Base-by-base conservation (phyloP, 345 rosid genomes). In the Citrus sp. region DNA sequence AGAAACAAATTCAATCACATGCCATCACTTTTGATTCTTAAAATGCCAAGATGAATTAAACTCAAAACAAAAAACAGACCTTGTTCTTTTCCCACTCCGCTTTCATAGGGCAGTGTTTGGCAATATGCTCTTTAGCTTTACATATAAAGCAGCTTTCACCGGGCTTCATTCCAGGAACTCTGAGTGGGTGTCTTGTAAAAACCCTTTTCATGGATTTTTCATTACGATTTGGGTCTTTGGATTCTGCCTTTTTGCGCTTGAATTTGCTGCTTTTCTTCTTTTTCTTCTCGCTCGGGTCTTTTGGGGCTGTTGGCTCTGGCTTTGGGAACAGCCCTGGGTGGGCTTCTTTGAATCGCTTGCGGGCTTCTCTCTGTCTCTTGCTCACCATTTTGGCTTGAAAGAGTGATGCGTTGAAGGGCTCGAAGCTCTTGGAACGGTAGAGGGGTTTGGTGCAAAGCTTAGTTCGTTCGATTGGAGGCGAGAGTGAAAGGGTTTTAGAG, bases 131-230 rank as follows among this genome's bases (percentile, higher is more conserved):
- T 78, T 86, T 79, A 35, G 83, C 95, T 55, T 91, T 90, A 84
- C 97, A 94, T 21, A 96, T 94, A 75, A 74, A 96, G 80, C 99
- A 96, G 24, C 94, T 89, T 79, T 92, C 97, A 19, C 97, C 99
- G 22, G 99, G 98, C 82, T 86, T 96, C 97, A 94, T 89, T 40
- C 99, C 99, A 70, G 97, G 94, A 56, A 94, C 86, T 58, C 98
- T 86, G 21, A 96, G 90, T 22, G 99, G 99, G 84, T 91, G 99
- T 24, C 84, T 90, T 5, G 74, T 82, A 32, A 90, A 80, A 70
- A 90, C 81, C 10, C 58, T 88, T 77, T 81, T 89, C 6, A 40
- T 59, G 79, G 83, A 67, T 63, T 75, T 81, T 28, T 61, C 82
- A 2, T 54, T 54, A 18, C 22, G 22, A 54, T 54, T 54, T 18